phyloP scores from a whole-genome alignment of 768 basidiomycete species.

The Tremella mesenterica region DNA sequence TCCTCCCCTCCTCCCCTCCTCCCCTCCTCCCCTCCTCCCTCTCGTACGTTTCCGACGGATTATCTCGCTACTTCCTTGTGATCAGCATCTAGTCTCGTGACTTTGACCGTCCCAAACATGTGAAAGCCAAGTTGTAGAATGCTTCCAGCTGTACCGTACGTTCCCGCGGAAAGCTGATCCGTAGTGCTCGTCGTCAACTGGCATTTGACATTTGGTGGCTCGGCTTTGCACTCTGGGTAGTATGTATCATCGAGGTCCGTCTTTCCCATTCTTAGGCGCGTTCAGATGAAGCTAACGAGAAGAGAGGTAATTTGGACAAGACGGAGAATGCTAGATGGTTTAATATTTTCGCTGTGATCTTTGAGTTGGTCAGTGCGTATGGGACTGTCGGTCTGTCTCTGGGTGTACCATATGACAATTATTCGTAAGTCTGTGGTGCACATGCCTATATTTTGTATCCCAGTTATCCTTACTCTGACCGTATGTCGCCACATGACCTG shows the following conservation, averaged over 20 bases:
- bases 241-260: constrained; percentile 86
- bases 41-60: too few relatives aligned
- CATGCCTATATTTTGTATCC: too few relatives aligned
- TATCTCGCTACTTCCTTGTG: too few relatives aligned
- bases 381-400: constrained; percentile 68
- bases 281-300: neutral
- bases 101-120: too few relatives aligned
- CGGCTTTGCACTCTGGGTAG: constrained; percentile 67
- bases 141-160: too few relatives aligned
- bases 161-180: neutral
- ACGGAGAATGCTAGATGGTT: constrained; percentile 59
- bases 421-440: constrained; percentile 10
- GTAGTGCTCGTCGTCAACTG: constrained; percentile 54
- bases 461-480: neutral
- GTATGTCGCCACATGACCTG: too few relatives aligned
- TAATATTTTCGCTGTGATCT: constrained; percentile 63
- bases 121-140: too few relatives aligned
- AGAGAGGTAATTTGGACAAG: constrained; percentile 58
- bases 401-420: constrained; percentile 59
- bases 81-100: too few relatives aligned
- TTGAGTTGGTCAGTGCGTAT: constrained; percentile 44
- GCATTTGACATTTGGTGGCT: constrained; percentile 99
- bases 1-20: too few relatives aligned
- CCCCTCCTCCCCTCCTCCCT: too few relatives aligned
- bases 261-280: too few relatives aligned